Percentiles rank a stretch among this genome's conserved stretches.
Conservation (phyloP, 495 filamentous ascomycete genomes). For the Paragyromitra xinjiangensis region DNA sequence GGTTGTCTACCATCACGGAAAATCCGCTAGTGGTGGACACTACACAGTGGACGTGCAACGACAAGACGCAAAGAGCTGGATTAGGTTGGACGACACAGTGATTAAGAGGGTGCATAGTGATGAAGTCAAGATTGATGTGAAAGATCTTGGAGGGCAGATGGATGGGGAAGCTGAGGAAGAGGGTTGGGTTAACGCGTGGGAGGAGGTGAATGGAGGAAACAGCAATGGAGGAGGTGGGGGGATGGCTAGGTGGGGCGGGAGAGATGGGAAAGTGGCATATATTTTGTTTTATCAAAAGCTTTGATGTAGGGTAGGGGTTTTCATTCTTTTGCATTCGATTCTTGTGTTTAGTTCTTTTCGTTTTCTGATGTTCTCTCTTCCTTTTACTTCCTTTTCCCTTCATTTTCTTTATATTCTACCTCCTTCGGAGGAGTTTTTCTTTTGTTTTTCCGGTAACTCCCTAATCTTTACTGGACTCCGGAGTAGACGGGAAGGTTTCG, state of each 20-base stretch:
- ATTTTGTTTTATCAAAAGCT: conserved; percentile 92
- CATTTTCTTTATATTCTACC: background rate
- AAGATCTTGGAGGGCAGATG: conserved; percentile 65
- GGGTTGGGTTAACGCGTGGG: conserved; percentile 78
- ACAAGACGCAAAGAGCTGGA: conserved; percentile 93
- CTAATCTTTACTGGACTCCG: background rate
- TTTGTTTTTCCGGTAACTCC: background rate
- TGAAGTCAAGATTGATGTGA: conserved; percentile 87
- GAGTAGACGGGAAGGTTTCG: background rate
- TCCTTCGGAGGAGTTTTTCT: background rate
- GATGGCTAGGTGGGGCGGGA: conserved; percentile 72
- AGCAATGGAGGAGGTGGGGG: conserved; percentile 70
- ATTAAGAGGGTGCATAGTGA: conserved; percentile 85
- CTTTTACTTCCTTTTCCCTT: background rate
- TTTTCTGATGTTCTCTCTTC: conserved; percentile 12
- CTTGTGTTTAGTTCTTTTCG: conserved; percentile 18
- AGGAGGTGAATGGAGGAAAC: conserved; percentile 74
- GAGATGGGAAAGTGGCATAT: conserved; percentile 96
- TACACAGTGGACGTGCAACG: conserved; percentile 96
- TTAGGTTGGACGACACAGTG: conserved; percentile 91
- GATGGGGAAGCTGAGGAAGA: conserved; percentile 65
- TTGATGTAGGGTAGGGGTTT: conserved; percentile 54
- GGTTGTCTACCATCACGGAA: conserved; percentile 98
- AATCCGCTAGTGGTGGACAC: conserved; percentile 91
- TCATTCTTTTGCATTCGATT: background rate